A percentile compares a stretch with the other conserved stretches of the same genome.
Evolutionary conservation across 306 rosid genomes (phyloP).

Genomic region (Cucurbita moschata): DNA sequence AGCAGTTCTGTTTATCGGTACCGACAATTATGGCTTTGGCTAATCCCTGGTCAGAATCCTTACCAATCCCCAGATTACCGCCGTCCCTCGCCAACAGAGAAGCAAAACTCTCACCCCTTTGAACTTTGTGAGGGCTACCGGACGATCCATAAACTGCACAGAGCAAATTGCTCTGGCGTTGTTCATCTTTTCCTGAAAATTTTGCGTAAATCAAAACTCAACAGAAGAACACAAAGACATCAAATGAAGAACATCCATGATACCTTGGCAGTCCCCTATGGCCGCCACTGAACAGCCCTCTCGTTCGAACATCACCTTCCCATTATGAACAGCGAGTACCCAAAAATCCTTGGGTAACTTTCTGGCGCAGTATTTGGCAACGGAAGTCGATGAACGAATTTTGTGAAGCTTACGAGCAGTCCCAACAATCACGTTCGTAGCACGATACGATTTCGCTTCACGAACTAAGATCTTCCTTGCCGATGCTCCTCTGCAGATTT

Average conservation of each 20-base stretch:
- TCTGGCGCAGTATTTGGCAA: slow-evolving; percentile 87
- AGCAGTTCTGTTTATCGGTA: slow-evolving; percentile 26
- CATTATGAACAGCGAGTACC: slow-evolving; percentile 65
- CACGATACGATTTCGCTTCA: slow-evolving; percentile 61
- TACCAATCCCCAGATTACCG: slow-evolving; percentile 2
- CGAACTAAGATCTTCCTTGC: slow-evolving; percentile 54
- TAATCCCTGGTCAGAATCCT: slow-evolving; percentile 33
- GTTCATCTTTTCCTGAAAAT: slow-evolving; percentile 35
- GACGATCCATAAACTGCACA: slow-evolving; percentile 29
- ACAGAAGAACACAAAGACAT: background rate
- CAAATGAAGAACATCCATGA: background rate
- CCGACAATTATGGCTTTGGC: slow-evolving; percentile 33
- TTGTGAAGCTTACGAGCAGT: slow-evolving; percentile 42
- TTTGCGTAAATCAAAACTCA: background rate
- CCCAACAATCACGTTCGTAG: slow-evolving; percentile 62
- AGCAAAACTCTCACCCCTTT: slow-evolving; percentile 20
- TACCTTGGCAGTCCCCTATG: slow-evolving; percentile 33
- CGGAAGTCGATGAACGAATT: slow-evolving; percentile 52
- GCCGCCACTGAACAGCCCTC: slow-evolving; percentile 23
- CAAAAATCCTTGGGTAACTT: slow-evolving; percentile 48
- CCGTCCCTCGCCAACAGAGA: slow-evolving; percentile 8
- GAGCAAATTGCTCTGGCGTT: slow-evolving; percentile 25
- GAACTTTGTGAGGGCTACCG: slow-evolving; percentile 28
- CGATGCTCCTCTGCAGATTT: slow-evolving; percentile 71
- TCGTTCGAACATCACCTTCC: slow-evolving; percentile 59